Evolutionary conservation across 257 asterid species (phyloP), one percentile per base, ranked within the genome.

Genomic region (Solanum chaucha): DNA sequence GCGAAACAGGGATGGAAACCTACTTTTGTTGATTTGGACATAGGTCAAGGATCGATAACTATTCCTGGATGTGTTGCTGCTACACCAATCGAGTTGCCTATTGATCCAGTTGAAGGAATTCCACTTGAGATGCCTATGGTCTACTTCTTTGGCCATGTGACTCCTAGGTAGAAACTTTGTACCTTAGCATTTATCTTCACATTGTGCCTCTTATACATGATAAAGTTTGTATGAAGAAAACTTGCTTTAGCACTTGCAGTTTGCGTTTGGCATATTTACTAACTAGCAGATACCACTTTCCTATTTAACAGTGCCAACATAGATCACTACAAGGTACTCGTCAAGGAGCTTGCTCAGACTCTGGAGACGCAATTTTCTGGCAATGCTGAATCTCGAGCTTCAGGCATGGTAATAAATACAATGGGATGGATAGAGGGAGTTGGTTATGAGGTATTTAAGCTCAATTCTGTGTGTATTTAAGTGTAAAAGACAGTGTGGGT

Each of bases 1-100:
- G 97, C 99, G 83, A 97, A 97, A 92, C 98, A 92, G 92, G 99
- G 99, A 20, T 95, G 99, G 99, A 97, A 97, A 90, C 99, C 99
- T n/a, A 97, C 99, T 84, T 96, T 92, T 92, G 99, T 97, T 84
- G 99, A 97, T 94, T 91, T 97, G 88, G 99, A 97, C 91, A 93
- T 96, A 48, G 99, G 99, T 87, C 99, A 97, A 92, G 99, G 99
- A 88, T 92, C 99, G 40, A 95, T 97, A 88, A 95, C 99, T 26
- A 91, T 95, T 88, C 99, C 99, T 86, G 99, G 99, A 44, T 94
- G 96, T 90, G 90, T 97, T 88, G 96, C 99, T 90, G 99, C 99
- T 83, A 94, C 99, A 0, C 99, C 99, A 46, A 91, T 96, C 34
- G 99, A 97, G 90, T 88, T 97, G 77, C 99, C 99, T 67, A 93